These are phyloP conservation scores for Chloris gayana DNA, from an alignment of 176 grass and related monocot genomes.

Conservation along the genomic window DNA sequence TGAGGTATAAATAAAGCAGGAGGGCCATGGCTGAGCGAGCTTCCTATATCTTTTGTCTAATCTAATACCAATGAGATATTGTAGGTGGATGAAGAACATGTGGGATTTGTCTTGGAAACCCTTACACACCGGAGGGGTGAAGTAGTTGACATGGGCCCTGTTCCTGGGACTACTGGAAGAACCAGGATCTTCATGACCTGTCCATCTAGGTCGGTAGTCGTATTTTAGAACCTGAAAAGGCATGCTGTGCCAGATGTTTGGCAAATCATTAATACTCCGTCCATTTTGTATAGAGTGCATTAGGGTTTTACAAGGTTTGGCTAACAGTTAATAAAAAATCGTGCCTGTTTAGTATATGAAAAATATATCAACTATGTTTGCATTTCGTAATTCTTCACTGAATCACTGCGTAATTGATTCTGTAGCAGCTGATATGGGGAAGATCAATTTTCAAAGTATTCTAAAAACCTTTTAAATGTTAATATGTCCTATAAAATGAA, in stretches of 20 bases:
- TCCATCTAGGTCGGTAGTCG: constrained; percentile 78
- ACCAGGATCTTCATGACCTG: constrained; percentile 88
- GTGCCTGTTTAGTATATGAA: background rate
- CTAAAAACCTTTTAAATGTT: background rate
- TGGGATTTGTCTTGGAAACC: constrained; percentile 91
- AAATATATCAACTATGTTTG: background rate
- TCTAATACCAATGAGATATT: constrained; percentile 43
- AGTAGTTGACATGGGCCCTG: constrained; percentile 95
- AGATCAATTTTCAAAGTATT: background rate
- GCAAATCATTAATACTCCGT: background rate
- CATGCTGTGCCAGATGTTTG: constrained; percentile 1
- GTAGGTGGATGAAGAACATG: constrained; percentile 95
- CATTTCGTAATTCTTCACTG: background rate
- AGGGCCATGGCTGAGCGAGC: constrained; percentile 24
- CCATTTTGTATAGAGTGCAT: background rate
- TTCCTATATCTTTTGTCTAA: constrained; percentile 32
- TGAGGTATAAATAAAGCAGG: constrained; percentile 61
- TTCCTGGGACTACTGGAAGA: constrained; percentile 76
- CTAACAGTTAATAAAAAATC: background rate
- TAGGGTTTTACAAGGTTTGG: background rate
- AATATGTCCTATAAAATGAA: background rate
- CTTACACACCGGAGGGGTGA: constrained; percentile 89
- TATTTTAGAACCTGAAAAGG: constrained; percentile 15
- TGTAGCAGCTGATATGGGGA: background rate
- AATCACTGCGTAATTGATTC: background rate